Percentiles rank a stretch among this genome's conserved stretches.
Conservation (phyloP, 176 grass and related monocot genomes). For the maize (Zea mays) region Zm-B73-REFERENCE-NAM-5.0 NC_050100.1:183346001-183346500, state of each 20-base stretch:
- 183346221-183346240: not conserved
- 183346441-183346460: conserved; percentile 84
- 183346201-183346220: not conserved
- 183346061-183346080: conserved; percentile 68
- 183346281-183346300: not conserved
- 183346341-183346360: not conserved
- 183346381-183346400: conserved; percentile 38
- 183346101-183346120: conserved; percentile 82
- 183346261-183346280: not conserved
- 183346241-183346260: too few relatives aligned
- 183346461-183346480: conserved; percentile 92
- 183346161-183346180: not conserved
- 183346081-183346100: conserved; percentile 67
- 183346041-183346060: not conserved
- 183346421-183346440: conserved; percentile 89
- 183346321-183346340: not conserved
- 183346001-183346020: conserved; percentile 5
- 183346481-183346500: conserved; percentile 98
- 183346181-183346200: conserved; percentile 12
- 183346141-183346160: conserved; percentile 3
- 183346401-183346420: conserved; percentile 12
- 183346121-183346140: conserved; percentile 99
- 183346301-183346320: not conserved
- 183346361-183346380: not conserved
- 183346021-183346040: not conserved